These are phyloP conservation scores for Kurtzmaniella natalensis DNA, from an alignment of 1,139 yeast genomes.

Conservation along the genomic window DNA sequence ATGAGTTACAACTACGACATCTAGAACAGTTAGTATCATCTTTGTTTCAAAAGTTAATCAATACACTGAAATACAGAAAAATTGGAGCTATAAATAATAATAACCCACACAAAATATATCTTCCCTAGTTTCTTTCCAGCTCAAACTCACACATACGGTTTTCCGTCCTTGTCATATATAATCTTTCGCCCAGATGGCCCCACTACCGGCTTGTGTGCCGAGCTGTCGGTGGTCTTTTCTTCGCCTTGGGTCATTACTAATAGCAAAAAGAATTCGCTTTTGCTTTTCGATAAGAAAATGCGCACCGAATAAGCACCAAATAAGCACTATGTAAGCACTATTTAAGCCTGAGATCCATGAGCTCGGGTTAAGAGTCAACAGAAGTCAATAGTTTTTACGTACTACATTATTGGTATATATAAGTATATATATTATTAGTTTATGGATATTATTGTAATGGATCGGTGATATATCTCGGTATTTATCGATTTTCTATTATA, in stretches of 20 bases:
- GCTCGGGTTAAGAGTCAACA: no score
- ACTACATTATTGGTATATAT: no score
- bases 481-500: no score
- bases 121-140: background rate
- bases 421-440: no score
- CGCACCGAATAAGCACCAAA: no score
- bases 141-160: constrained; percentile 59
- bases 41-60: no score
- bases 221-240: background rate
- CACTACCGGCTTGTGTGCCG: constrained; percentile 27
- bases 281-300: no score
- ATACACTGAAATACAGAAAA: constrained; percentile 4
- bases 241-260: constrained; percentile 2
- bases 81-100: constrained; percentile 3
- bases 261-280: background rate
- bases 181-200: constrained; percentile 68
- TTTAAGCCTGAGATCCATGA: background rate
- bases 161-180: constrained; percentile 81
- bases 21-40: constrained; percentile 23
- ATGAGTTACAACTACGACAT: constrained; percentile 80
- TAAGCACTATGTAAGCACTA: no score
- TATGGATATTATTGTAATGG: no score
- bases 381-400: no score
- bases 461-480: no score
- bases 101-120: background rate